phyloP scores from a whole-genome alignment of 1,284 basidiomycete genomes.

The Lignosus rhinocerotis region DNA sequence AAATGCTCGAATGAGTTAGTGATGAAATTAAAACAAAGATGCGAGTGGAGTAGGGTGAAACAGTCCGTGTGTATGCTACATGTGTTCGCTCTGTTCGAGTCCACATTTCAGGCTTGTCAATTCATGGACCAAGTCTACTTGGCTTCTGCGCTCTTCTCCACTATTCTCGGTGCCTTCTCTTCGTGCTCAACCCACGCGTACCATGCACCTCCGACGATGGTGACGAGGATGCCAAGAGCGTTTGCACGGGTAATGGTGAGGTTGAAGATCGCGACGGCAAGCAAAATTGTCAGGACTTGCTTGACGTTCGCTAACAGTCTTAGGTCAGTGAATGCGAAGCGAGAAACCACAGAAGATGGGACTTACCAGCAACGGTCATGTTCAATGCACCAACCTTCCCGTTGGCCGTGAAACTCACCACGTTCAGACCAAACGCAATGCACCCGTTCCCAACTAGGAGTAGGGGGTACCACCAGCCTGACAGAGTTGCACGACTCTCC shows the following conservation, averaged over 20 bases:
- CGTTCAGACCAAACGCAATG: slow-evolving; percentile 89
- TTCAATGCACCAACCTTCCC: slow-evolving; percentile 83
- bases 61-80: neutral
- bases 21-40: slow-evolving; percentile 7
- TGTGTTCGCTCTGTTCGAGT: neutral
- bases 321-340: slow-evolving; percentile 3
- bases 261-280: slow-evolving; percentile 83
- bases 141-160: neutral
- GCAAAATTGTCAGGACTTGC: slow-evolving; percentile 89
- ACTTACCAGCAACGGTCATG: slow-evolving; percentile 84
- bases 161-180: slow-evolving; percentile 45
- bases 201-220: slow-evolving; percentile 81
- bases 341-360: neutral
- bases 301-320: slow-evolving; percentile 75
- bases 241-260: slow-evolving; percentile 79
- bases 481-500: slow-evolving; percentile 41
- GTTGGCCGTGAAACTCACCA: slow-evolving; percentile 92
- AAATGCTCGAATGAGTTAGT: neutral
- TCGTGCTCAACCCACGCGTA: slow-evolving; percentile 76
- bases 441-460: slow-evolving; percentile 76
- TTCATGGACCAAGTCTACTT: neutral
- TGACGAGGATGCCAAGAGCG: slow-evolving; percentile 77
- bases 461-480: slow-evolving; percentile 44
- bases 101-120: neutral
- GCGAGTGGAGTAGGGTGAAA: neutral